A percentile compares a stretch with the other conserved stretches of the same genome.
These are phyloP conservation scores for Fraxinus dipetala DNA, from an alignment of 305 asterid genomes.

Conservation along the genomic window DNA sequence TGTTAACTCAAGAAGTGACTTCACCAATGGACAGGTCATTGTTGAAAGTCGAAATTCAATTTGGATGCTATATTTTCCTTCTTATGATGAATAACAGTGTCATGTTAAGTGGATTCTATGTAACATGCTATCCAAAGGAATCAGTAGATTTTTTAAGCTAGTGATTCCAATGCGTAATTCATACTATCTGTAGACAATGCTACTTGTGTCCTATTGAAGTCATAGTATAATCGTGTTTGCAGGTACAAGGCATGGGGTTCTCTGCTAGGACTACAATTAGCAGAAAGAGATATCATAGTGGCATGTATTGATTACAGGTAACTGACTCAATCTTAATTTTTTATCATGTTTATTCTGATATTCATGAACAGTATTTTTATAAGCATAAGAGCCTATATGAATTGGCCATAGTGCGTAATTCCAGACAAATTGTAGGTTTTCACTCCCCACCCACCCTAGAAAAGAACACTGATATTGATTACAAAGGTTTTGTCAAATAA, in stretches of 20 bases:
- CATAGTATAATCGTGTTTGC: slow-evolving; percentile 24
- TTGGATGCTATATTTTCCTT: not conserved
- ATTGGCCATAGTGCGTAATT: slow-evolving; percentile 7
- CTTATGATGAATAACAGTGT: not conserved
- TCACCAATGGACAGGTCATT: not conserved
- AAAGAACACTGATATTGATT: slow-evolving; percentile 4
- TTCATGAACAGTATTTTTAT: not conserved
- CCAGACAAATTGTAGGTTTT: slow-evolving; percentile 17
- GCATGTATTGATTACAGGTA: slow-evolving; percentile 98
- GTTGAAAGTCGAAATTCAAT: not conserved
- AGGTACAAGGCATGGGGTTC: slow-evolving; percentile 99
- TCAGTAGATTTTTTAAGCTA: not conserved
- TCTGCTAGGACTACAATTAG: slow-evolving; percentile 77
- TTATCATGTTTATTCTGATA: slow-evolving; percentile 3
- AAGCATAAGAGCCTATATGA: not conserved
- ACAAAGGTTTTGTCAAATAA: not conserved
- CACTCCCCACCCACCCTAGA: slow-evolving; percentile 4
- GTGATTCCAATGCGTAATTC: not conserved
- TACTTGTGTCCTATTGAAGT: slow-evolving; percentile 6
- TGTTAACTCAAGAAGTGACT: not conserved
- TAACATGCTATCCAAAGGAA: not conserved
- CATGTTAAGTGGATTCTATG: not conserved
- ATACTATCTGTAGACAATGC: slow-evolving; percentile 9
- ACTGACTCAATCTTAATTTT: slow-evolving; percentile 17
- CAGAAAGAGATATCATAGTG: slow-evolving; percentile 87